Evolutionary conservation across 75 land plant species (phyloP).

Genomic region (Pinus albicaulis): DNA sequence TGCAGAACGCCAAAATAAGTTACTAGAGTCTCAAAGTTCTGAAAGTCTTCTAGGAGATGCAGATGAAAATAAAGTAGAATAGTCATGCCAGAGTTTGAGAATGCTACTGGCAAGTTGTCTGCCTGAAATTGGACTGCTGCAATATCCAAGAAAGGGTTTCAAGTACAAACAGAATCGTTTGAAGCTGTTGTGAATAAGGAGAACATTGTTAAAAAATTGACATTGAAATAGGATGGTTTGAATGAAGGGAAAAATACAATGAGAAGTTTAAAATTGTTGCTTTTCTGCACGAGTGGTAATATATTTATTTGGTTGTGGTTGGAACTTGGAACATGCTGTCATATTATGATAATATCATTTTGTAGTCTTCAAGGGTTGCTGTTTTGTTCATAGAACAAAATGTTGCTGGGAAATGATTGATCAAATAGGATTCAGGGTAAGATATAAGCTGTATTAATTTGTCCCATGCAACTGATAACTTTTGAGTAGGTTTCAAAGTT

Average conservation of each 20-base stretch:
- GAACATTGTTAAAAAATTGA: neutral
- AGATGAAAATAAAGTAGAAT: constrained; percentile 10
- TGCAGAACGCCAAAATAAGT: constrained; percentile 70
- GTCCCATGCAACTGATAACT: too few relatives aligned
- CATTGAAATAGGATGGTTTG: neutral
- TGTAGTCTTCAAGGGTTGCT: neutral
- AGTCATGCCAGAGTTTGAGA: neutral
- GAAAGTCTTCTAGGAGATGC: constrained; percentile 6
- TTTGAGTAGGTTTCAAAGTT: too few relatives aligned
- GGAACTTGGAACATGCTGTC: neutral
- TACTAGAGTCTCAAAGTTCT: constrained; percentile 46
- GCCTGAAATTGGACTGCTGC: neutral
- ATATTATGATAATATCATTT: neutral
- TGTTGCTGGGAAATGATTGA: neutral
- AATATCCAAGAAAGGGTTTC: neutral
- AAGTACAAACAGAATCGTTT: constrained; percentile 1
- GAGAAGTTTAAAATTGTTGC: neutral
- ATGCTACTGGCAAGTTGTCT: neutral
- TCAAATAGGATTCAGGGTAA: neutral
- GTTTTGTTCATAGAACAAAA: constrained; percentile 1
- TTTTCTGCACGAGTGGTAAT: neutral
- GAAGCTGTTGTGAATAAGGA: neutral
- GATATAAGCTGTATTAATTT: neutral
- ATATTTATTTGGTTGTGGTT: neutral
- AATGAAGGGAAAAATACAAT: neutral